phyloP scores from a whole-genome alignment of 257 asterid genomes.

The Marsdenia floribunda region DNA sequence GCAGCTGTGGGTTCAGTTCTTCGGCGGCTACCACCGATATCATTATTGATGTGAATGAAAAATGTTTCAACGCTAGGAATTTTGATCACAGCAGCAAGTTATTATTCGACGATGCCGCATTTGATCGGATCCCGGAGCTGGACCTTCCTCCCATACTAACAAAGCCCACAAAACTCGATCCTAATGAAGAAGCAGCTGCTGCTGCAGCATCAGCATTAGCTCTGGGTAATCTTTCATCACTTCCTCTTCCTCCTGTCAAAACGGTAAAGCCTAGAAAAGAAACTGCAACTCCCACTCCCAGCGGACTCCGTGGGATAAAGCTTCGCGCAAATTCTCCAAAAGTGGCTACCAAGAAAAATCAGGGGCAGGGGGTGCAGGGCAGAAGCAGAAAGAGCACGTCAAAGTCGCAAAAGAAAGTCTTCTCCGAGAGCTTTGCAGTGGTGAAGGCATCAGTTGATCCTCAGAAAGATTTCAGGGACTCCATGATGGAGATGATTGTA shows the following conservation, averaged over 20 bases:
- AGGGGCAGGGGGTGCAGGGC: slow-evolving; percentile 11
- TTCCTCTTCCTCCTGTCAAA: too few species aligned
- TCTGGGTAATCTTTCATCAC: too few species aligned
- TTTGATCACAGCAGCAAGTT: slow-evolving; percentile 4
- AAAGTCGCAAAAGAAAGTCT: slow-evolving; percentile 21
- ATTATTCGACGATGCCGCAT: slow-evolving; percentile 9
- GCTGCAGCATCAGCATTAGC: too few species aligned
- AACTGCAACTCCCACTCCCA: neutral
- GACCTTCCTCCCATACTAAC: slow-evolving; percentile 59
- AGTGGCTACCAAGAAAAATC: slow-evolving; percentile 31
- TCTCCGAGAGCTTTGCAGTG: slow-evolving; percentile 64
- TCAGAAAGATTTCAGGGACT: slow-evolving; percentile 71
- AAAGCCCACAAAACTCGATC: slow-evolving; percentile 25
- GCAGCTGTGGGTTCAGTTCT: slow-evolving; percentile 38
- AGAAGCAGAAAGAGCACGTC: slow-evolving; percentile 30
- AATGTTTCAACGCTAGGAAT: slow-evolving; percentile 5
- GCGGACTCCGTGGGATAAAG: slow-evolving; percentile 29
- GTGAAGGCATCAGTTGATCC: slow-evolving; percentile 89
- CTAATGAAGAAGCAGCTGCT: slow-evolving; percentile 5
- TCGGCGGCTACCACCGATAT: slow-evolving; percentile 43
- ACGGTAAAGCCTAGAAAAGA: neutral
- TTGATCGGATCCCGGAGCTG: slow-evolving; percentile 34
- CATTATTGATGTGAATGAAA: slow-evolving; percentile 45
- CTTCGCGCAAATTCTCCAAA: slow-evolving; percentile 43
- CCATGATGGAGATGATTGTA: slow-evolving; percentile 88